Evolutionary conservation across 352 stramenopile species (phyloP), one percentile per base, ranked within the genome.

Genomic region (Pythium periplocum): DNA sequence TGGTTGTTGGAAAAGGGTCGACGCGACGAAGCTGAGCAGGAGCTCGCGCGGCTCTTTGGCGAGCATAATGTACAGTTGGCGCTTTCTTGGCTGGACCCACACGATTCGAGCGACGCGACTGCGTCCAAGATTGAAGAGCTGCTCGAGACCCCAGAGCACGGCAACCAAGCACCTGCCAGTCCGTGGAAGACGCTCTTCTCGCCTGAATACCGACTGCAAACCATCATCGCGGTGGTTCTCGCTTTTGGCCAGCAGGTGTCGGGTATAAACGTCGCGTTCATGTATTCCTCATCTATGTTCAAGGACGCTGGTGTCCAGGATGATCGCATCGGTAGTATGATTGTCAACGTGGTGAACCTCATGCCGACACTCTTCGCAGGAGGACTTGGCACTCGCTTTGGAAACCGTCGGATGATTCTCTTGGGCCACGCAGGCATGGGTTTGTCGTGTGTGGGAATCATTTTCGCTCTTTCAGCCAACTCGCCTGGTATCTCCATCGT

Each of bases 241-340:
- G 64, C 65, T 5, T 55, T 60, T 9, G 57, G 66, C 0, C 73
- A 85, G 49, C 78, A 87, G 46, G 68, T 89, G 37, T 80, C 71
- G 1, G 78, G 75, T 34, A 69, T 90, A 62, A 90, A 84, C 48
- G 79, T 71, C 36, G 71, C 86, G 8, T 87, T 86, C 56, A 77
- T 84, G 48, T 90, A 90, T 55, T 87, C 79, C 32, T 84, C 72
- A 11, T 59, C 59, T 4, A 63, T 87, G 12, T 90, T 87, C 51
- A 78, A 69, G 32, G 57, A 76, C 34, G 75, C 76, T 6, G 78
- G 78, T 4, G 69, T 90, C 40, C 48, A 58, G 0, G 79, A 87
- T 46, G 63, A 67, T 41, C 79, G 79, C 38, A 48, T 87, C 17
- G 79, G 76, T 44, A 82, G 68, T 11, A 33, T 86, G 30, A 67